Evolutionary conservation across 768 basidiomycete genomes (phyloP).

Genomic region (Mycena rebaudengoi): DNA sequence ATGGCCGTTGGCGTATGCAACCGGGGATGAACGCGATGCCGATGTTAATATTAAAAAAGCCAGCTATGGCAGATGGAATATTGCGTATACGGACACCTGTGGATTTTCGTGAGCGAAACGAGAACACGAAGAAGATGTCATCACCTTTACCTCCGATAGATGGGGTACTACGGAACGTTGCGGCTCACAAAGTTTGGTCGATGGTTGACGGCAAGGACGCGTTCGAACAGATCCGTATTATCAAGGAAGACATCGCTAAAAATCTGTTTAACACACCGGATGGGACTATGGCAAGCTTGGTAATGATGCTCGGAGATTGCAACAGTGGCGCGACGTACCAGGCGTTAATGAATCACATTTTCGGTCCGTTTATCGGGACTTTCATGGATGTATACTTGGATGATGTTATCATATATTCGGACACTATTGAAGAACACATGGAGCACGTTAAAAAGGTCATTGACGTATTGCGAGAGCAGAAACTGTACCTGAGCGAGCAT

Average conservation of each 20-base stretch:
- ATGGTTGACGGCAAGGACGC: conserved; percentile 46
- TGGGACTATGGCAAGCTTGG: conserved; percentile 47
- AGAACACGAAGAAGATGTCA: conserved; percentile 36
- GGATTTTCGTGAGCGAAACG: conserved; percentile 37
- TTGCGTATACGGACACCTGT: conserved; percentile 32
- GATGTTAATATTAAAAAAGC: conserved; percentile 42
- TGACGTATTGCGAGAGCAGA: conserved; percentile 32
- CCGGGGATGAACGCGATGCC: conserved; percentile 38
- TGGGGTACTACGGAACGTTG: conserved; percentile 34
- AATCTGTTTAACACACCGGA: conserved; percentile 41
- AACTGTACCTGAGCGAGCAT: conserved; percentile 37
- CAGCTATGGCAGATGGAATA: neutral
- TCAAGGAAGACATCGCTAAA: conserved; percentile 33
- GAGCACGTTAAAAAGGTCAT: conserved; percentile 38
- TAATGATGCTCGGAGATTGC: conserved; percentile 42
- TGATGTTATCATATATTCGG: conserved; percentile 51
- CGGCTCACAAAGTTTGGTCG: conserved; percentile 25
- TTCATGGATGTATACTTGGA: conserved; percentile 53
- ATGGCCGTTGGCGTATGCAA: conserved; percentile 34
- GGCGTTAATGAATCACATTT: conserved; percentile 53
- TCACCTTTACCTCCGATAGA: conserved; percentile 24
- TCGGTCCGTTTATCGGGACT: conserved; percentile 40
- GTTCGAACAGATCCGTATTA: conserved; percentile 49
- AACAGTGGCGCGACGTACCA: conserved; percentile 53
- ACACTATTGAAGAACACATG: conserved; percentile 43